Conservation (phyloP, 108 stramenopile genomes). For the Epithemia pelagica region DNA sequence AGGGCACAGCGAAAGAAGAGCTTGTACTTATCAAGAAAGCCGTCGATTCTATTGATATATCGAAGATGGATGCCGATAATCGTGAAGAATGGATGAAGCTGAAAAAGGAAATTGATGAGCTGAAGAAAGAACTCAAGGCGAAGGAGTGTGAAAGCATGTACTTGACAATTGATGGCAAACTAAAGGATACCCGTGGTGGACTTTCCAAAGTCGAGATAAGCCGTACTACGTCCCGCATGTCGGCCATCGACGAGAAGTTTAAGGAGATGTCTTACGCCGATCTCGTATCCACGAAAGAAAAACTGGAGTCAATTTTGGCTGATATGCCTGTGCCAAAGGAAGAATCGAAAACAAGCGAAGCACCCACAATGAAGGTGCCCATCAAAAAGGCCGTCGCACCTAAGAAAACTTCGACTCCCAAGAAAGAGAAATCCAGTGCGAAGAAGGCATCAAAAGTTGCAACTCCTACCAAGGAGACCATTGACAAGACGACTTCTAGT, state of each 20-base stretch:
- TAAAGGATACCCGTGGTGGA: not conserved
- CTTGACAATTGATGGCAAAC: not conserved
- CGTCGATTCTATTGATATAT: constrained; percentile 5
- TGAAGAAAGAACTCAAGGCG: constrained; percentile 1
- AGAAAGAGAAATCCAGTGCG: not conserved
- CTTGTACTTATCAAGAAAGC: not conserved
- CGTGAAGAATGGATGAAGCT: constrained; percentile 3
- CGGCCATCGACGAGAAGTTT: not conserved
- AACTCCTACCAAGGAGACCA: too few species aligned
- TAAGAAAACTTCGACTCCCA: not conserved
- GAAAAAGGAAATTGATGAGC: not conserved
- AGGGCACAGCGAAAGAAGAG: not conserved
- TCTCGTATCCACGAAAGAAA: not conserved
- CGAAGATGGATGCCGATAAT: constrained; percentile 2
- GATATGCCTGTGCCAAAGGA: not conserved
- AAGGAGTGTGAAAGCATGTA: not conserved
- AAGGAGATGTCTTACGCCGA: not conserved
- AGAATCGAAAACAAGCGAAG: not conserved
- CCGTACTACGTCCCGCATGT: not conserved
- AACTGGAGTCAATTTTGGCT: not conserved
- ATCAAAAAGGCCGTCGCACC: not conserved
- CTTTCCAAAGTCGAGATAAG: constrained; percentile 1
- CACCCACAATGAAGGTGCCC: not conserved
- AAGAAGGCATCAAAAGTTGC: too few species aligned
- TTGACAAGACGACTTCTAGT: too few species aligned